Evolutionary conservation across 2,329 filamentous ascomycete genomes (phyloP).

Genomic region (Botryotinia globosa): DNA sequence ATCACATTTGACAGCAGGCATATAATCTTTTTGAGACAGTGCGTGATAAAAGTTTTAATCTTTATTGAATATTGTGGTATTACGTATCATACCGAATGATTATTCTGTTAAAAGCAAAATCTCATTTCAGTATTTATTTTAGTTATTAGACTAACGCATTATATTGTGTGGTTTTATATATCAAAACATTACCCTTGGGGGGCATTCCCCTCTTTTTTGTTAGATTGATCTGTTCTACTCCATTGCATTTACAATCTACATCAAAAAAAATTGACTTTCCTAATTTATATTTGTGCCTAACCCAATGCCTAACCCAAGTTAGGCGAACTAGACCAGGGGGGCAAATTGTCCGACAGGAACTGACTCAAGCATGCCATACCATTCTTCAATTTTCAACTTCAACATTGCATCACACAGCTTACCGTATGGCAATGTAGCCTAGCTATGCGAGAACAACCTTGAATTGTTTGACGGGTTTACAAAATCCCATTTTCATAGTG

Average conservation of each 20-base stretch:
- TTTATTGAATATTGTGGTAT: background rate
- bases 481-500: background rate
- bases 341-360: background rate
- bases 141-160: background rate
- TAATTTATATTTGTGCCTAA: too few relatives aligned
- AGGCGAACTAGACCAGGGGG: background rate
- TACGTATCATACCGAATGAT: background rate
- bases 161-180: too few relatives aligned
- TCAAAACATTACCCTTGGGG: too few relatives aligned
- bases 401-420: background rate
- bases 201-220: background rate
- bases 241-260: background rate
- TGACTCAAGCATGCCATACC: background rate
- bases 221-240: background rate
- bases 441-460: background rate
- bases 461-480: background rate
- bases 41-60: background rate
- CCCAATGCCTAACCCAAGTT: background rate
- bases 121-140: background rate
- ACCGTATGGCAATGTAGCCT: background rate
- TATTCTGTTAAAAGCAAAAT: background rate
- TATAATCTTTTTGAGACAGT: background rate
- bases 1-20: background rate
- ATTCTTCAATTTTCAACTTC: background rate
- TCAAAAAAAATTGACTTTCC: too few relatives aligned